Percentiles rank a stretch among this genome's conserved stretches.
These are phyloP conservation scores for Erysimum cheiranthoides DNA, from an alignment of 345 rosid genomes.

Conservation along the genomic window DNA sequence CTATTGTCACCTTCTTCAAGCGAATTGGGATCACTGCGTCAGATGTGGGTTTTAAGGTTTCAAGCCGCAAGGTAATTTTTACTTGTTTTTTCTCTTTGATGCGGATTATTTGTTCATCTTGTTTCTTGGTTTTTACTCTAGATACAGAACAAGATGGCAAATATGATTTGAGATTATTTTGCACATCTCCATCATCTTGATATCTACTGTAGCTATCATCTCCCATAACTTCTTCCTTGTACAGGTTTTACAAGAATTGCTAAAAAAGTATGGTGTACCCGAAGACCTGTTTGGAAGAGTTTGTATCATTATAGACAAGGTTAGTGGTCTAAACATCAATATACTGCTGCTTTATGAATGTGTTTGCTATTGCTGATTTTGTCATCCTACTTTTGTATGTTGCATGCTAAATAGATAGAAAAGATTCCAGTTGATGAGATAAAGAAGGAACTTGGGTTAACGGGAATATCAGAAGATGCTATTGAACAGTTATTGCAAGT, in stretches of 20 bases:
- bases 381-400: background rate
- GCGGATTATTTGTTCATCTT: background rate
- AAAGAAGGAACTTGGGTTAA: conserved; percentile 68
- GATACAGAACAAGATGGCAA: background rate
- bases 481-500: conserved; percentile 74
- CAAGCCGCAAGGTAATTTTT: conserved; percentile 84
- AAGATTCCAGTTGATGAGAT: conserved; percentile 79
- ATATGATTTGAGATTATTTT: background rate
- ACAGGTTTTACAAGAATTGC: conserved; percentile 89
- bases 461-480: conserved; percentile 73
- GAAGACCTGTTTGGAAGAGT: conserved; percentile 80
- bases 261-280: conserved; percentile 69
- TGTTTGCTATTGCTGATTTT: conserved; percentile 9
- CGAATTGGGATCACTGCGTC: conserved; percentile 78
- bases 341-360: background rate
- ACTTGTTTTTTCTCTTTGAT: conserved; percentile 5
- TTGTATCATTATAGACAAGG: conserved; percentile 93
- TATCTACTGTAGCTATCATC: conserved; percentile 3
- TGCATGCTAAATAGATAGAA: conserved; percentile 59
- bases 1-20: conserved; percentile 82
- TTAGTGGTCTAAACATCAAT: conserved; percentile 46
- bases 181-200: conserved; percentile 6
- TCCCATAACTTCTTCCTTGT: conserved; percentile 24
- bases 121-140: background rate
- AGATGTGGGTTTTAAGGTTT: conserved; percentile 90